Base-by-base conservation (phyloP, 2,329 filamentous ascomycete genomes). In the Rugonectria rugulosa region DNA sequence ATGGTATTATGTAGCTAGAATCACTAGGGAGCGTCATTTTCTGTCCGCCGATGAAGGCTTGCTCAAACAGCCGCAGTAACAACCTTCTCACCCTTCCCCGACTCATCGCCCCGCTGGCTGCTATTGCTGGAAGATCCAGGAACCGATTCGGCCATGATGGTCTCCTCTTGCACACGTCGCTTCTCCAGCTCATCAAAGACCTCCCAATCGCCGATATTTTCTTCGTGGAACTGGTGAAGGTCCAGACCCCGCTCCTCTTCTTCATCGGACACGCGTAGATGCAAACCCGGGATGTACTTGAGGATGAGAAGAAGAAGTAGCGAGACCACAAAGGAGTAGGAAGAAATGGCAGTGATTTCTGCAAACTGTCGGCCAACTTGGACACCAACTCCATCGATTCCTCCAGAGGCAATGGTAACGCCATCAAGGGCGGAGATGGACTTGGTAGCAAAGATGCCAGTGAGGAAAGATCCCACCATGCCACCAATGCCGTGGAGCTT, bases 401-500 rank as follows among this genome's bases (percentile, higher is more conserved):
- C 56, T n/a, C 56, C 56, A 2, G 56, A 53, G 2, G 56, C 52
- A 11, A 59, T 64, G 2, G 73, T 77, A 4, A 71, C 72, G 6
- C 82, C 83, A 48, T 85, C 83, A 19, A 85, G 77, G 12, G 77
- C 75, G 7, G 77, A 76, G n/a, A 84, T 77, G 68, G 67, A 69
- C 15, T 66, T 57, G 6, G 80, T 76, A 0, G 83, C 83, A 53
- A 86, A 86, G 56, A 86, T 75, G 12, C 83, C 83, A 0, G 83
- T 86, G 27, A 85, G 68, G 53, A 86, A 75, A 26, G 81, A 78
- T 26, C 83, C 83, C 3, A 84, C 75, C 66, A 82, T 78, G n/a
- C 83, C 83, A 23, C 83, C 83, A 11, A 86, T 73, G 15, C 82
- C 82, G 66, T 86, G 83, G 24, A 86, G 77, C 37, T 81, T 81